Conservation (phyloP, 2,329 filamentous ascomycete species). For the Ascochyta rabiei region DNA sequence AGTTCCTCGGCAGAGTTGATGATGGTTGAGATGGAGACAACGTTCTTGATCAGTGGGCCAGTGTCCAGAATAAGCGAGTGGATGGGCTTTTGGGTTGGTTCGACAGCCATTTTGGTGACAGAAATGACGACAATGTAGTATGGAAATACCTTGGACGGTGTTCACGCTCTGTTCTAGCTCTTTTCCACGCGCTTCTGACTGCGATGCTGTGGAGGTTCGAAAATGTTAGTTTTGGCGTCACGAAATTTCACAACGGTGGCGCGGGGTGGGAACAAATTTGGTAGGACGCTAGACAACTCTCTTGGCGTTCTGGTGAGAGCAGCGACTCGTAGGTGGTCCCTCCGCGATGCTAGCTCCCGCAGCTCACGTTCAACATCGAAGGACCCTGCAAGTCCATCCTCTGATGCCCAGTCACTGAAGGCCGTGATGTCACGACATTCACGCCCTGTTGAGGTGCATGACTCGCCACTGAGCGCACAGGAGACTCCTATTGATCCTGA, state of each 20-base stretch:
- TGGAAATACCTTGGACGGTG: constrained; percentile 4
- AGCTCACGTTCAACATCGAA: constrained; percentile 12
- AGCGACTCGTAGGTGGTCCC: constrained; percentile 2
- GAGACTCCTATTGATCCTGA: neutral
- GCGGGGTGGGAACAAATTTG: constrained; percentile 17
- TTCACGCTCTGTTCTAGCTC: neutral
- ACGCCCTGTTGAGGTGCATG: constrained; percentile 1
- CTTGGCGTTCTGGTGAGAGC: constrained; percentile 8
- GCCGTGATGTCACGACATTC: neutral
- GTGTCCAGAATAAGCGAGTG: constrained; percentile 88
- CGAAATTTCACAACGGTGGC: constrained; percentile 28
- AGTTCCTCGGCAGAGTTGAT: constrained; percentile 71
- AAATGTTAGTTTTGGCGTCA: neutral
- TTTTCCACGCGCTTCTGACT: neutral
- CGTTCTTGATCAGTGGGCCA: constrained; percentile 91
- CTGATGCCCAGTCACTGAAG: neutral
- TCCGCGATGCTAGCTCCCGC: constrained; percentile 7
- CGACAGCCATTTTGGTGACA: constrained; percentile 28
- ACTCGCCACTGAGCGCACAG: neutral
- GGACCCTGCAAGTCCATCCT: constrained; percentile 3
- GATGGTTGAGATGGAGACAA: constrained; percentile 82
- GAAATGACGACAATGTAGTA: constrained; percentile 15
- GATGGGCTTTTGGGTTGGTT: constrained; percentile 65
- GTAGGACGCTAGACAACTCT: constrained; percentile 9
- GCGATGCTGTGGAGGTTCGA: constrained; percentile 4